These are phyloP conservation scores for Passalora sequoiae DNA, from an alignment of 2,329 filamentous ascomycete genomes.

Conservation along the genomic window DNA sequence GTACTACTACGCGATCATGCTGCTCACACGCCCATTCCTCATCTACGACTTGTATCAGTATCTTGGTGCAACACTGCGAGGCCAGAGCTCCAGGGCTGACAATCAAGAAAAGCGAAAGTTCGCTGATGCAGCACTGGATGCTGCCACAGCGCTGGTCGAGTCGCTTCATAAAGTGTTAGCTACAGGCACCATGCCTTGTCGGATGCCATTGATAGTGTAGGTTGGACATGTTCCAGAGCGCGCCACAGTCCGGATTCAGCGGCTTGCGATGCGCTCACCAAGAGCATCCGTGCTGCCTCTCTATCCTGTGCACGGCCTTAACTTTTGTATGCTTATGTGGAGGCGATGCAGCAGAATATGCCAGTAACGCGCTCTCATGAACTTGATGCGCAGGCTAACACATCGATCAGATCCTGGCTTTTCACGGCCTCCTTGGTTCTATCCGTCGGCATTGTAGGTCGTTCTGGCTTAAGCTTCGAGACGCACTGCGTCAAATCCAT, in stretches of 20 bases:
- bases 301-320: too few relatives aligned
- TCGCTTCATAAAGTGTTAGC: constrained; percentile 20
- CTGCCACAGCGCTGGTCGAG: constrained; percentile 26
- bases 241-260: too few relatives aligned
- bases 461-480: constrained; percentile 24
- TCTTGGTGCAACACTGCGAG: constrained; percentile 25
- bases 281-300: too few relatives aligned
- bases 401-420: constrained; percentile 30
- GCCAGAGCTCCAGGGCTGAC: constrained; percentile 13
- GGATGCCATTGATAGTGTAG: constrained; percentile 25
- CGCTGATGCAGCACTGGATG: constrained; percentile 29
- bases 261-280: too few relatives aligned
- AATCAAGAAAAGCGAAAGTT: constrained; percentile 26
- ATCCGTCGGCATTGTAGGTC: constrained; percentile 26
- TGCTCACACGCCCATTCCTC: constrained; percentile 50
- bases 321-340: too few relatives aligned
- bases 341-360: too few relatives aligned
- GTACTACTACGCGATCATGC: constrained; percentile 52
- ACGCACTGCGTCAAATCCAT: constrained; percentile 21
- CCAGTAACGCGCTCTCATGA: too few relatives aligned
- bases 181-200: constrained; percentile 13
- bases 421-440: constrained; percentile 30
- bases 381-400: too few relatives aligned
- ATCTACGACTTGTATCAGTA: constrained; percentile 46
- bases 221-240: not conserved